phyloP scores from a whole-genome alignment of 768 basidiomycete genomes.

The Coprinopsis marcescibilis region DNA sequence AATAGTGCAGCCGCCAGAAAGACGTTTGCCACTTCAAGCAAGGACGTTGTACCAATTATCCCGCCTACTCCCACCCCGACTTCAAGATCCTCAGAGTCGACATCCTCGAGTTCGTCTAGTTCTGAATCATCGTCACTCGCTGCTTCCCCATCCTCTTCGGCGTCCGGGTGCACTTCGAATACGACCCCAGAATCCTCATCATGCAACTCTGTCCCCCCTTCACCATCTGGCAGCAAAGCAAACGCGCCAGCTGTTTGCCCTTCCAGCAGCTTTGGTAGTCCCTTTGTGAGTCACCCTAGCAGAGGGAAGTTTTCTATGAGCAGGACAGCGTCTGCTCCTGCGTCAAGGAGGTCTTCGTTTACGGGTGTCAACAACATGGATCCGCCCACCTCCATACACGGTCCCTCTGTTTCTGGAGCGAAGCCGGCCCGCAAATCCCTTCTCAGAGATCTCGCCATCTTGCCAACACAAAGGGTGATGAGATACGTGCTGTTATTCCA shows the following conservation, averaged over 20 bases:
- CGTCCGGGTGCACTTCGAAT: conserved; percentile 3
- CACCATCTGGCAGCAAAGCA: conserved; percentile 1
- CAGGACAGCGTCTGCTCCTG: not conserved
- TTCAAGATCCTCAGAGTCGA: not conserved
- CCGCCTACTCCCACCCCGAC: not conserved
- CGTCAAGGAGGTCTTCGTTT: not conserved
- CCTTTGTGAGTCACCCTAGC: too few relatives aligned
- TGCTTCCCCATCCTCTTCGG: not conserved
- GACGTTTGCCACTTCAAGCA: conserved; percentile 20
- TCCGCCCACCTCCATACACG: not conserved
- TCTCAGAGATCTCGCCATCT: conserved; percentile 60
- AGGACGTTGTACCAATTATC: too few relatives aligned
- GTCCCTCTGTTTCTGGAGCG: not conserved
- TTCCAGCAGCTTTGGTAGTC: not conserved
- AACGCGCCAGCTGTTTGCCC: not conserved
- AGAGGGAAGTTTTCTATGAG: not conserved
- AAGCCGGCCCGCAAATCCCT: conserved; percentile 17
- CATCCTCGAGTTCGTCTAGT: not conserved
- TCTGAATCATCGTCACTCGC: not conserved
- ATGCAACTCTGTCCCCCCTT: conserved; percentile 1
- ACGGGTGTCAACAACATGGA: not conserved
- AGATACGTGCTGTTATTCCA: conserved; percentile 59
- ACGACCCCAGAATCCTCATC: not conserved
- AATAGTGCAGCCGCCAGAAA: conserved; percentile 19
- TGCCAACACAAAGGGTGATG: conserved; percentile 62